These are phyloP conservation scores for Adansonia digitata DNA, from an alignment of 345 rosid genomes.

Conservation along the genomic window DNA sequence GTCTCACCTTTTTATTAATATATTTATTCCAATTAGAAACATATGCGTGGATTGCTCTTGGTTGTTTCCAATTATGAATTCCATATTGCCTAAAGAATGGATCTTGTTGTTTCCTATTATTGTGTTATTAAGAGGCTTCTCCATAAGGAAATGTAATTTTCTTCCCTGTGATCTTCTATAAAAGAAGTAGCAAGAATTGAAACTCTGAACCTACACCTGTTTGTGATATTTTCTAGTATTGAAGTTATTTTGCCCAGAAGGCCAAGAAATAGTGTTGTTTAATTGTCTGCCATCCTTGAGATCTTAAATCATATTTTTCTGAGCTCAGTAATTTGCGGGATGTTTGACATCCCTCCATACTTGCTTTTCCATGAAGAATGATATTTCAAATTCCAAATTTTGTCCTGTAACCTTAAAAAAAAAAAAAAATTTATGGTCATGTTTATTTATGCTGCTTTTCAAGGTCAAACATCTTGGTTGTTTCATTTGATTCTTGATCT, in stretches of 20 bases:
- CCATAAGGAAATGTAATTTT: background rate
- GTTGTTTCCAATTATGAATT: background rate
- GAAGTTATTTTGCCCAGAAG: background rate
- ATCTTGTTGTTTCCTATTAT: background rate
- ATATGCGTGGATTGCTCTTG: background rate
- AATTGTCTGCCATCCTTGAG: background rate
- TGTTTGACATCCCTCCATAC: background rate
- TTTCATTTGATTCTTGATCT: slow-evolving; percentile 6
- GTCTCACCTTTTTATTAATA: background rate
- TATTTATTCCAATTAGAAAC: background rate
- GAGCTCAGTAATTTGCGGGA: background rate
- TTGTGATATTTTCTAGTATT: background rate
- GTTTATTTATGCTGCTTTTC: background rate
- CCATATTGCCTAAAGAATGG: background rate
- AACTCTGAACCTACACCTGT: background rate
- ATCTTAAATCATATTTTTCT: background rate
- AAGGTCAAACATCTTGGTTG: background rate
- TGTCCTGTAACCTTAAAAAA: background rate
- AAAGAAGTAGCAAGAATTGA: background rate
- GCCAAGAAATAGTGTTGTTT: background rate
- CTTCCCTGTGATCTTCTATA: background rate
- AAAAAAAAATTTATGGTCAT: too few relatives aligned
- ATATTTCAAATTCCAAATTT: background rate
- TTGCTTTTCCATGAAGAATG: background rate
- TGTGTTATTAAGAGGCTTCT: background rate